Base-by-base conservation (phyloP, 371 early-diverging fungal species). In the Mortierella sp. region DNA sequence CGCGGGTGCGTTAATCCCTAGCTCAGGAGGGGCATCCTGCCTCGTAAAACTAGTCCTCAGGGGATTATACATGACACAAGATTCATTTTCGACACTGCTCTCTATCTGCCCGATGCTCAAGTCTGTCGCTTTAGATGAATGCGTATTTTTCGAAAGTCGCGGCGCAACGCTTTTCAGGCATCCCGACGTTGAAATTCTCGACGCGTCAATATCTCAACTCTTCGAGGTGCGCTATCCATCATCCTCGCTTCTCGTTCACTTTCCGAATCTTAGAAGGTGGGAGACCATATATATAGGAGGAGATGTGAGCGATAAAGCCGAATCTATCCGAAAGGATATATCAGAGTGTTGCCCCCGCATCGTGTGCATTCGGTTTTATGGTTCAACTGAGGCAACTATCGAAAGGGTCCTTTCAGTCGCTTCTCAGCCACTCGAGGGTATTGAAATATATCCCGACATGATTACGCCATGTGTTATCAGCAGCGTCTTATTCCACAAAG, bases 261-360 rank as follows among this genome's bases (percentile, higher is more conserved):
- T 53, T n/a, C 55, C 55, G 0, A n/a, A n/a, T 2, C 55, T 53
- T 19, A n/a, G 7, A 28, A 53, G 21, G 10, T 53, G 55, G 55
- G n/a, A n/a, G 0, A n/a, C 28, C 19, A 0, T 9, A n/a, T 2
- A 15, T 4, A 3, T 2, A 5, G n/a, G 4, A 4, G 0, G 15
- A 10, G 10, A 10, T 28, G 1, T 22, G 7, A 53, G 22, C 5
- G 28, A 22, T n/a, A n/a, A 9, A 9, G 55, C 55, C 10, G 55
- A 53, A 4, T 28, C 28, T n/a, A 53, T 53, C 55, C 9, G 22
- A 19, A 22, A 9, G 10, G 28, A n/a, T n/a, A 7, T 53, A 7
- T 16, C n/a, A 28, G 6, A 53, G n/a, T 53, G n/a, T 28, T 53
- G 55, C 55, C 55, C 55, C 2, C 24, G 19, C 1, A 10, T 53